Conservation (phyloP, 257 asterid genomes). For the Solanum virginianum region DNA sequence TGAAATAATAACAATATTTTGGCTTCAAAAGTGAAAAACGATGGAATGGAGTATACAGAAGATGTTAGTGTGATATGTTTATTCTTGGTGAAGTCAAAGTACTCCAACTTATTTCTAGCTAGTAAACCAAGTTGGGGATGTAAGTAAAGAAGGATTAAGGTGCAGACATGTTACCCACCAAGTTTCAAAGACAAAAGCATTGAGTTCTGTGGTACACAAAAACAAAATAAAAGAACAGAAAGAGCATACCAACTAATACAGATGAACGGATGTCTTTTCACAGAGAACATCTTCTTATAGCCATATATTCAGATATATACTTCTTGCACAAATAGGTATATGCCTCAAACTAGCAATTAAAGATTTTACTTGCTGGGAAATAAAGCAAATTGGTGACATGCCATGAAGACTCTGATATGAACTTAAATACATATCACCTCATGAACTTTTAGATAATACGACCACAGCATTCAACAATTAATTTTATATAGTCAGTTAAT, state of each 20-base stretch:
- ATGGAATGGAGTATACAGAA: too few relatives aligned
- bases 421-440: background rate
- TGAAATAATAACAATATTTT: background rate
- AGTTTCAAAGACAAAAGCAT: background rate
- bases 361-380: background rate
- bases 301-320: background rate
- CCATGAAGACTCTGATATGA: background rate
- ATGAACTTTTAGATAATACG: background rate
- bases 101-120: too few relatives aligned
- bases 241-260: background rate
- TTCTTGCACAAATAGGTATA: background rate
- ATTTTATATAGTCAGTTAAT: background rate
- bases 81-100: too few relatives aligned
- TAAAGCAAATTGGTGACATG: background rate
- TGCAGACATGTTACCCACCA: background rate
- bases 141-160: background rate
- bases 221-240: background rate
- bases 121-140: background rate
- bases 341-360: background rate
- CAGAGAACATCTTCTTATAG: background rate
- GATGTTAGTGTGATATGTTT: too few relatives aligned
- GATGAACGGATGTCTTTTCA: background rate
- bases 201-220: background rate
- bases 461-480: background rate
- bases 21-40: too few relatives aligned